Conservation (phyloP, 148 eudicot genomes). For the Camellia japonica region DNA sequence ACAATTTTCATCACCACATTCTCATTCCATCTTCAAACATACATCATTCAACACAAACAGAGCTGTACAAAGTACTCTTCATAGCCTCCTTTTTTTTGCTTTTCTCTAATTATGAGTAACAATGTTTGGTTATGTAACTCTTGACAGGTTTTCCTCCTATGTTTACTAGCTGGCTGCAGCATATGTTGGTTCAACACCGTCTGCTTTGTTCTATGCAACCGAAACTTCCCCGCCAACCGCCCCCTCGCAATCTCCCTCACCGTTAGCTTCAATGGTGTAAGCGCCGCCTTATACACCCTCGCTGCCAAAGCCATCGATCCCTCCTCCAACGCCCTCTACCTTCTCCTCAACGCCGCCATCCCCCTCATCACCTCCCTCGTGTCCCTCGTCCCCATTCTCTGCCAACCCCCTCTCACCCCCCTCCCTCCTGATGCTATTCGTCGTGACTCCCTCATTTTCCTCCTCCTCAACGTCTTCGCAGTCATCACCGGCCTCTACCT, state of each 20-base stretch:
- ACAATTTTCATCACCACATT: too few species aligned
- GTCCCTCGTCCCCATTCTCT: constrained; percentile 58
- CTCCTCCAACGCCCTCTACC: constrained; percentile 52
- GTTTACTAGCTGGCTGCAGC: constrained; percentile 82
- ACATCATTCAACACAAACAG: too few species aligned
- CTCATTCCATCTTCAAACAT: too few species aligned
- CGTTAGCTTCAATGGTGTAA: constrained; percentile 79
- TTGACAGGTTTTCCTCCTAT: constrained; percentile 67
- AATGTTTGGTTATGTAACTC: neutral
- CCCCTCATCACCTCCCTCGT: constrained; percentile 57
- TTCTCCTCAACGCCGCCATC: constrained; percentile 62
- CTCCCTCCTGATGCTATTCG: constrained; percentile 35
- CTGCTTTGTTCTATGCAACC: constrained; percentile 75
- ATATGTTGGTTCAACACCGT: constrained; percentile 96
- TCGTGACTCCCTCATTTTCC: constrained; percentile 60
- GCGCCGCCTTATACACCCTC: constrained; percentile 77
- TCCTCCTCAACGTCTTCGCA: constrained; percentile 56
- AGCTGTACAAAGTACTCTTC: too few species aligned
- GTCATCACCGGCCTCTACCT: constrained; percentile 72
- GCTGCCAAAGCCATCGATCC: constrained; percentile 62
- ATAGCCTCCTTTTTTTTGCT: too few species aligned
- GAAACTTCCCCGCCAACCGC: constrained; percentile 58
- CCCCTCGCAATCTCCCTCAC: constrained; percentile 75
- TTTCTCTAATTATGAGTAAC: too few species aligned
- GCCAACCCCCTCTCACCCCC: constrained; percentile 50